Evolutionary conservation across 768 basidiomycete species (phyloP), one percentile per base, ranked within the genome.

Genomic region (Russula compacta): DNA sequence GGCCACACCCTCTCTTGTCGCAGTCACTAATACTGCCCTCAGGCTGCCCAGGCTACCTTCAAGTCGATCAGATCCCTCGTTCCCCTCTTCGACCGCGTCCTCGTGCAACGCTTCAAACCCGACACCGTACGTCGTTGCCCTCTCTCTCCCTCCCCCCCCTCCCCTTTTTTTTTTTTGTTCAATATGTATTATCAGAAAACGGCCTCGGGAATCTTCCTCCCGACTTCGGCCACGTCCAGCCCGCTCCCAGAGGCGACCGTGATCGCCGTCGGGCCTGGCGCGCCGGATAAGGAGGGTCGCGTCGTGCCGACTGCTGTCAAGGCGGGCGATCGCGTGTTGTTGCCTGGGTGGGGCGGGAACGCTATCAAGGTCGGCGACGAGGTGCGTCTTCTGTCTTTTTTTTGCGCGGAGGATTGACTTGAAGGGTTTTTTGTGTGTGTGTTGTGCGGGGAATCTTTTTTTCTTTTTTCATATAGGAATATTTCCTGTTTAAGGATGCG

Each of bases 161-260:
- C n/a, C n/a, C n/a, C n/a, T 78, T 78, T 6, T 24, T 17, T 46
- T 3, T 47, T 14, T 21, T 6, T 19, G 8, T 35, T 6, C 3
- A 1, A 10, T 7, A 10, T 46, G 19, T 4, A 11, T 11, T 10
- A 19, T 3, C 67, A 98, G 95, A 97, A 98, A 95, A 99, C 95
- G n/a, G 89, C 97, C 3, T 76, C 88, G 24, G 97, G 97, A 39
- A 86, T 99, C 72, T 94, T 94, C 83, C 81, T 99, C 49, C 97
- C 97, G n/a, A 83, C 89, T 0, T 92, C 93, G 1, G 84, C 89
- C 6, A 93, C 91, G 32, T 82, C 73, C 66, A 84, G 73, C 67
- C 94, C 94, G 24, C 82, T 98, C n/a, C 94, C 95, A 2, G 95
- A 98, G 76, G 95, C 93, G 6, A 95, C 92, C 35, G 95, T 97